Evolutionary conservation across 2,329 filamentous ascomycete species (phyloP), one percentile per base, ranked within the genome.

Genomic region (Aspergillus sp.): DNA sequence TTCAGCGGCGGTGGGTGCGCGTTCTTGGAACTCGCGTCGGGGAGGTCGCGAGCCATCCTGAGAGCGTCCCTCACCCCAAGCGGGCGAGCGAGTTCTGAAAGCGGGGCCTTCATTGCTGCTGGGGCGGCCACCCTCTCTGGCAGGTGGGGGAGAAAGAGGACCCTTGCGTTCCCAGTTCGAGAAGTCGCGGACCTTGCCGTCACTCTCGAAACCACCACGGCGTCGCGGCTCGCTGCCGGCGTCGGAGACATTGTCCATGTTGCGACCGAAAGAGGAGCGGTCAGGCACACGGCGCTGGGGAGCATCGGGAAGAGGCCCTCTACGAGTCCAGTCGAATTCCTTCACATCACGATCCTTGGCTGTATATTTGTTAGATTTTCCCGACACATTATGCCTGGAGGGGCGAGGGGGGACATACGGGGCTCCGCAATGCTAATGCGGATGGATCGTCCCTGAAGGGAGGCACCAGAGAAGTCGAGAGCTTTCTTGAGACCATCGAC

Each of bases 391-490:
- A 23, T 4, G 33, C 6, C 35, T 47, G 25, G 19, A n/a, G 8
- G 41, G 4, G 33, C 7, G 23, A 27, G 14, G 19, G 15, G 8
- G 41, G 4, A 71, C 70, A 64, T 89, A 99, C 95, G 93, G 76
- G 95, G 95, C 81, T 99, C 96, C 52, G 95, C 96, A 72, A 99
- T 88, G 81, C 93, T 97, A 73, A 98, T 89, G 74, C 91, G 88
- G 74, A 99, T 92, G 72, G 88, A 90, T 66, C 95, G 89, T 67
- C 92, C 92, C 75, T 96, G 89, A 76, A 98, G 93, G 58, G 86
- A 87, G 60, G 86, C 82, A 68, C 91, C 90, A 70, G 93, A 93
- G 62, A 95, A 84, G 58, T 87, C 86, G 63, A 99, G 84, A 56
- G 95, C 95, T 78, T 92, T 89, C 82, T 96, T 96, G 70, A 99